These are phyloP conservation scores for Penicillium argentinense DNA, from an alignment of 495 filamentous ascomycete species.

Conservation along the genomic window DNA sequence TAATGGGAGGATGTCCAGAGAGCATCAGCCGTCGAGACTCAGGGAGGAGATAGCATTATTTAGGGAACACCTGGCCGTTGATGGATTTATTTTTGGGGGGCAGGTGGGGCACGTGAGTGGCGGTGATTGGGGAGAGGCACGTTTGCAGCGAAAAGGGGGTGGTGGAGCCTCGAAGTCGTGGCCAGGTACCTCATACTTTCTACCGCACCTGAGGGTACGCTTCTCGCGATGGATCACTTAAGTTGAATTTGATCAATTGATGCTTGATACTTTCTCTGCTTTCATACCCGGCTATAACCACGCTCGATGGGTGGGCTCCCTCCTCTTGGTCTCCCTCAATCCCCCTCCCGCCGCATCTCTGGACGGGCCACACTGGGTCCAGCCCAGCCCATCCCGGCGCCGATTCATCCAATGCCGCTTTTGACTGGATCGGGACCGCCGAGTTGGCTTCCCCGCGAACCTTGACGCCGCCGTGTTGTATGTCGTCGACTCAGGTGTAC, in stretches of 20 bases:
- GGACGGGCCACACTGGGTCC: slow-evolving; percentile 10
- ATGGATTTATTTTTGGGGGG: slow-evolving; percentile 35
- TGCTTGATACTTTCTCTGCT: no score
- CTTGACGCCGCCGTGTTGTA: slow-evolving; percentile 1
- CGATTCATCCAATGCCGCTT: slow-evolving; percentile 8
- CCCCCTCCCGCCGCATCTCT: not conserved
- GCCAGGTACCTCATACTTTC: no score
- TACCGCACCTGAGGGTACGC: not conserved
- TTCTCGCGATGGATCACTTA: no score
- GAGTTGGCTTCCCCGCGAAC: slow-evolving; percentile 20
- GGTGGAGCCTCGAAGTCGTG: slow-evolving; percentile 7
- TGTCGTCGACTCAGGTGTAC: no score
- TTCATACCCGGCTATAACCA: no score
- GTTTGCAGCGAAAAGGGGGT: slow-evolving; percentile 35
- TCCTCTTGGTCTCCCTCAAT: not conserved
- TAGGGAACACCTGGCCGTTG: slow-evolving; percentile 38
- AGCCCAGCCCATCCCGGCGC: slow-evolving; percentile 12
- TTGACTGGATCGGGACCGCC: slow-evolving; percentile 16
- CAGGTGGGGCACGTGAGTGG: slow-evolving; percentile 30
- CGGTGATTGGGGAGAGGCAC: slow-evolving; percentile 27
- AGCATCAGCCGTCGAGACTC: not conserved
- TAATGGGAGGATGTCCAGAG: not conserved
- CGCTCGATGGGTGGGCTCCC: no score
- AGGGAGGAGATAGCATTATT: slow-evolving; percentile 21
- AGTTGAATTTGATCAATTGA: no score